Evolutionary conservation across 345 rosid species (phyloP).

Genomic region (Conringia planisiliqua): DNA sequence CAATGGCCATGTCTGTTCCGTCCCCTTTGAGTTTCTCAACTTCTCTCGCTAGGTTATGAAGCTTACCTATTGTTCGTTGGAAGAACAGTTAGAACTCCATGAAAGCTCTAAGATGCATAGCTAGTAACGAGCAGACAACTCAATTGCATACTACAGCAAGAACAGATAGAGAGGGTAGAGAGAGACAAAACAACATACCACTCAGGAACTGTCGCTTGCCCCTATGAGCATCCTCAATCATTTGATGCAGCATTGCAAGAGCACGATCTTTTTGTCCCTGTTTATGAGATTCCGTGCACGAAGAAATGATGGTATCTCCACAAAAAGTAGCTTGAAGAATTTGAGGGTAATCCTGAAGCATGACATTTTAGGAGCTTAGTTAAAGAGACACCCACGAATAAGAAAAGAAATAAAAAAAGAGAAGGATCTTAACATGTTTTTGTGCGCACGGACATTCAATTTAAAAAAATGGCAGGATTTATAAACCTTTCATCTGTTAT

Average conservation of each 20-base stretch:
- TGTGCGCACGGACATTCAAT: background rate
- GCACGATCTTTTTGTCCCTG: conserved; percentile 89
- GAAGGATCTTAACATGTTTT: background rate
- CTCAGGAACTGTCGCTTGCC: conserved; percentile 97
- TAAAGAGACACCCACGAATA: background rate
- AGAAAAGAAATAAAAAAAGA: background rate
- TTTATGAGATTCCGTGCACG: conserved; percentile 63
- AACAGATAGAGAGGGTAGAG: background rate
- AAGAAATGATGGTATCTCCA: conserved; percentile 58
- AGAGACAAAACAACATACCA: conserved; percentile 44
- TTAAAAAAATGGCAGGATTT: background rate
- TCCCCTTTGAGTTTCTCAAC: conserved; percentile 48
- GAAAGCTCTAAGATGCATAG: conserved; percentile 12
- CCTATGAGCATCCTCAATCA: conserved; percentile 97
- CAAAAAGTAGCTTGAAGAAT: conserved; percentile 62
- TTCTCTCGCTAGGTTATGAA: conserved; percentile 94
- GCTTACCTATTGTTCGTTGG: conserved; percentile 63
- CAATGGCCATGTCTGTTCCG: conserved; percentile 45
- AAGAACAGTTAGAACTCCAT: conserved; percentile 24
- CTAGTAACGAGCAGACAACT: conserved; percentile 8
- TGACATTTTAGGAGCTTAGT: background rate
- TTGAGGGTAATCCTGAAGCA: conserved; percentile 62
- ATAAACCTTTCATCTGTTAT: background rate
- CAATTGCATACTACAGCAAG: conserved; percentile 7
- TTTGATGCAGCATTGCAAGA: conserved; percentile 85